These are phyloP conservation scores for Dothistroma septosporum DNA, from an alignment of 2,329 filamentous ascomycete species.

Conservation along the genomic window DNA sequence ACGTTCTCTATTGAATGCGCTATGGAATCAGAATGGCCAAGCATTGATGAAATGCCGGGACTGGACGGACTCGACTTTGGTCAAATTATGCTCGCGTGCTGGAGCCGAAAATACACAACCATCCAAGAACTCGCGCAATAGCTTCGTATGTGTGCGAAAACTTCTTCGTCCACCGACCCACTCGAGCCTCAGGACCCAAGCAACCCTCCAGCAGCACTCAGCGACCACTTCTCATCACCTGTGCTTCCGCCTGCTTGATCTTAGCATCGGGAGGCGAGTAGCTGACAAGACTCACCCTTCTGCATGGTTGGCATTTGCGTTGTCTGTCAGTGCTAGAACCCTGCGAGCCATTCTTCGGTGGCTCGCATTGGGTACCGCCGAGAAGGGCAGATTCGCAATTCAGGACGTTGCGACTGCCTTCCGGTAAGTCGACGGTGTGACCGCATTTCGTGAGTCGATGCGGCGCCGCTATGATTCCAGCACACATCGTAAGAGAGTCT, in stretches of 20 bases:
- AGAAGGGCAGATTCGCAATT: conserved; percentile 4
- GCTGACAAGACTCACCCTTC: neutral
- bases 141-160: conserved; percentile 8
- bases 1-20: conserved; percentile 10
- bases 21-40: conserved; percentile 15
- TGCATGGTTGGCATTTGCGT: conserved; percentile 4
- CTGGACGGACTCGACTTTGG: conserved; percentile 11
- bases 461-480: too few relatives aligned
- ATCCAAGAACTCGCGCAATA: conserved; percentile 13
- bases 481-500: too few relatives aligned
- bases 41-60: conserved; percentile 9
- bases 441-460: conserved; percentile 1
- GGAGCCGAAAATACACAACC: conserved; percentile 9
- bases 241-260: conserved; percentile 8
- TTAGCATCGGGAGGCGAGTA: neutral
- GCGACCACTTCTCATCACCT: conserved; percentile 14
- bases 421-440: conserved; percentile 2
- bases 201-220: conserved; percentile 8
- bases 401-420: conserved; percentile 4
- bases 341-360: neutral
- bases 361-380: neutral
- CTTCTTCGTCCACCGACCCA: conserved; percentile 2
- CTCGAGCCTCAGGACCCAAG: conserved; percentile 4
- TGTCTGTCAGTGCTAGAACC: conserved; percentile 1
- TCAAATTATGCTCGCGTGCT: conserved; percentile 12